A percentile compares a stretch with the other conserved stretches of the same genome.
Conservation (phyloP, 1,139 yeast species). For the Geotrichum siamense region DNA sequence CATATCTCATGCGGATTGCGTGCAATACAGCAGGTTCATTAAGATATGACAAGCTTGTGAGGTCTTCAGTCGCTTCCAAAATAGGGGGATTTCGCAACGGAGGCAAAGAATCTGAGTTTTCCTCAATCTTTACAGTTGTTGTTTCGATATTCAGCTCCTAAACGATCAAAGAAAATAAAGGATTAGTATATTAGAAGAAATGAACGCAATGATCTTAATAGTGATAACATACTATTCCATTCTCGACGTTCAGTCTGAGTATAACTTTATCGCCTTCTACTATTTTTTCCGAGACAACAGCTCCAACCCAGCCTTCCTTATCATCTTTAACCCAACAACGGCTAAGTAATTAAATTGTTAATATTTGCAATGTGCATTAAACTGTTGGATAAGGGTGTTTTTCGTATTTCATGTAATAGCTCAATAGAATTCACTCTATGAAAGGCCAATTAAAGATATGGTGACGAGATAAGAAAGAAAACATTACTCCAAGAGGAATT, state of each 20-base stretch:
- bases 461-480: too few relatives aligned
- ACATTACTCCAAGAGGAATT: too few relatives aligned
- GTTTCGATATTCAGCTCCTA: conserved; percentile 28
- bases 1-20: conserved; percentile 83
- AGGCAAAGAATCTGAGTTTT: conserved; percentile 43
- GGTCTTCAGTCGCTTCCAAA: conserved; percentile 89
- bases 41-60: conserved; percentile 82
- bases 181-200: too few relatives aligned
- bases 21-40: conserved; percentile 93
- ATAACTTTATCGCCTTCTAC: conserved; percentile 46
- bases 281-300: conserved; percentile 55
- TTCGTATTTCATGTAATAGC: too few relatives aligned
- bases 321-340: conserved; percentile 97
- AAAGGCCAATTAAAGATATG: too few relatives aligned
- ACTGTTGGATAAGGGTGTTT: too few relatives aligned
- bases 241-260: conserved; percentile 56
- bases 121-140: conserved; percentile 41
- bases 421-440: too few relatives aligned
- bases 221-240: conserved; percentile 40
- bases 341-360: conserved; percentile 24
- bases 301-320: conserved; percentile 86
- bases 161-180: too few relatives aligned
- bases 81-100: conserved; percentile 90
- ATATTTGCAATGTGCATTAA: too few relatives aligned
- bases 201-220: neutral